These are phyloP conservation scores for Panicum virgatum DNA, from an alignment of 202 grass and related monocot genomes.

Conservation along the genomic window DNA sequence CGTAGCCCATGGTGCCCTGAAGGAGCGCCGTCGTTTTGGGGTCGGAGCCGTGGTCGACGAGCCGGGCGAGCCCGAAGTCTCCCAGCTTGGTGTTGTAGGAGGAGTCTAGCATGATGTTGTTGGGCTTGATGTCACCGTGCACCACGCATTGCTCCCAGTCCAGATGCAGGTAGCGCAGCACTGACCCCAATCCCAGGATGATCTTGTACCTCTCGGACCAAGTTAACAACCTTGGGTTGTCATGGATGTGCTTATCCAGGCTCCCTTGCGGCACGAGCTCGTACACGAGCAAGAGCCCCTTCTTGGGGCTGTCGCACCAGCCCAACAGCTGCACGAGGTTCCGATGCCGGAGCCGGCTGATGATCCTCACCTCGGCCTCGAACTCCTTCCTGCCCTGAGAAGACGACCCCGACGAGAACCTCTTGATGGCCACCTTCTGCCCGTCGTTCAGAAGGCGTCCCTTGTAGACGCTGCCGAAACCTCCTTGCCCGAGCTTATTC, in stretches of 20 bases:
- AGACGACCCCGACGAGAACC: constrained; percentile 19
- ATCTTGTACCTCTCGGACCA: not conserved
- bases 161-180: no score
- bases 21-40: no score
- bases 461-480: constrained; percentile 50
- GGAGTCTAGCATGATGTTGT: no score
- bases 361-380: constrained; percentile 39
- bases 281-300: constrained; percentile 29
- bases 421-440: constrained; percentile 45
- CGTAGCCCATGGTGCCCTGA: no score
- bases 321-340: constrained; percentile 42
- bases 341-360: constrained; percentile 34
- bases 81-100: no score
- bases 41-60: no score
- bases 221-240: no score
- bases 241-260: not conserved
- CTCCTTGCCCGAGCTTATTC: constrained; percentile 50
- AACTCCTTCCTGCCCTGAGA: constrained; percentile 36
- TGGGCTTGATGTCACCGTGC: no score
- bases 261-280: constrained; percentile 35
- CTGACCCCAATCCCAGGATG: not conserved
- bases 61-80: no score
- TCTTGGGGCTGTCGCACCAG: constrained; percentile 3
- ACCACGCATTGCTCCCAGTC: no score
- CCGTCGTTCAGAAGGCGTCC: constrained; percentile 28